Evolutionary conservation across 2,329 filamentous ascomycete species (phyloP).

Genomic region (Penicillium sp.): DNA sequence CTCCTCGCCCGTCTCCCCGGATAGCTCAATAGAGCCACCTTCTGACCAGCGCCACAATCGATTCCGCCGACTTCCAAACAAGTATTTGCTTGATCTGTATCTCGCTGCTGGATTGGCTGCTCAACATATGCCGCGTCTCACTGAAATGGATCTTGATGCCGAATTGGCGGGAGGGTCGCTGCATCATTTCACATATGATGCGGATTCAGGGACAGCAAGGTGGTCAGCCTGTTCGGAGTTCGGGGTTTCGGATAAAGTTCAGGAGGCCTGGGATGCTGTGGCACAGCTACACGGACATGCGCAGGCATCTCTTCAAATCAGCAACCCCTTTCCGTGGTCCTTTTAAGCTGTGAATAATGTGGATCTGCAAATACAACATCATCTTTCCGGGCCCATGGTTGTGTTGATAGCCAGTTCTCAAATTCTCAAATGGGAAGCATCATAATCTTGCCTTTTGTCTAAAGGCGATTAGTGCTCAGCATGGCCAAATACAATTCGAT

Average conservation of each 20-base stretch:
- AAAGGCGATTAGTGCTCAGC: too few species aligned
- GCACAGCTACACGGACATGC: neutral
- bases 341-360: too few species aligned
- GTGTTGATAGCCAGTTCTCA: too few species aligned
- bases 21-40: neutral
- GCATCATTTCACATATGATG: neutral
- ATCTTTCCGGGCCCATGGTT: too few species aligned
- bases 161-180: accelerated
- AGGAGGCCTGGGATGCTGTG: neutral
- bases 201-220: neutral
- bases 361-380: too few species aligned
- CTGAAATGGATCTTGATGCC: neutral
- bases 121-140: neutral
- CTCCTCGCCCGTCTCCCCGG: neutral
- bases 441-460: too few species aligned
- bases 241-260: neutral
- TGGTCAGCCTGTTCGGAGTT: neutral
- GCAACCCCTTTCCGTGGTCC: too few species aligned
- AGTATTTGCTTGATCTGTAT: neutral
- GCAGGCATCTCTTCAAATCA: neutral
- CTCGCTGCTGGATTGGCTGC: neutral
- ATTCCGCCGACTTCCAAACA: neutral
- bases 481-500: too few species aligned
- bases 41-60: too few species aligned
- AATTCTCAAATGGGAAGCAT: too few species aligned